Evolutionary conservation across 2,329 filamentous ascomycete genomes (phyloP), one percentile per base, ranked within the genome.

Genomic region (Stagonosporopsis vannaccii): DNA sequence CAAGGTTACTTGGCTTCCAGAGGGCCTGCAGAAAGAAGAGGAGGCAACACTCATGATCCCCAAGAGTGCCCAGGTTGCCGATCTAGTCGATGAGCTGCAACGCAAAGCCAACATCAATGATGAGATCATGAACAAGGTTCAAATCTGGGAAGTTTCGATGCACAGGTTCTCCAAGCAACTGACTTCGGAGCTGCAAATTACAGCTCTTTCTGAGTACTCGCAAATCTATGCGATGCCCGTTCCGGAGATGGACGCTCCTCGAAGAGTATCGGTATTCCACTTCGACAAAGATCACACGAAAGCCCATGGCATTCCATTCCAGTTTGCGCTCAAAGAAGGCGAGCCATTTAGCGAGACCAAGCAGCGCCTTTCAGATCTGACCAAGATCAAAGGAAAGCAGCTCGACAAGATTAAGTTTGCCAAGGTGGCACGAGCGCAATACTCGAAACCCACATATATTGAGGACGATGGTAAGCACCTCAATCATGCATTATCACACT

Each of bases 341-440:
- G 95, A 99, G 75, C 82, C 84, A 35, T 98, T 99, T 78, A 87
- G 87, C 56, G 91, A 98, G 30, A 97, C 93, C 39, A 97, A 94
- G 80, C 92, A 96, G 78, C 87, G 95, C n/a, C 81, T 99, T 4
- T 93, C 95, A 66, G 94, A 93, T 76, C 85, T 94, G 56, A 97
- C 91, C 0, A 93, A 93, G 23, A 88, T 99, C 79, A 97, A 97
- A 78, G 96, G 95, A 76, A 99, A 99, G 82, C 92, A 92, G 63
- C 93, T 99, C 66, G 94, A 99, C 77, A 98, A 98, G 82, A 95
- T 99, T 77, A 97, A 96, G 77, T 97, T 99, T 80, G 90, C 92
- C 6, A 85, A 97, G 30, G 62, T 47, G 82, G 87, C 74, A 83
- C 90, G 73, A 66, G 78, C 66, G 32, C 83, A 86, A 47, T 96